Conservation (phyloP, 176 grass and related monocot genomes). For the Oropetium thomaeum region DNA sequence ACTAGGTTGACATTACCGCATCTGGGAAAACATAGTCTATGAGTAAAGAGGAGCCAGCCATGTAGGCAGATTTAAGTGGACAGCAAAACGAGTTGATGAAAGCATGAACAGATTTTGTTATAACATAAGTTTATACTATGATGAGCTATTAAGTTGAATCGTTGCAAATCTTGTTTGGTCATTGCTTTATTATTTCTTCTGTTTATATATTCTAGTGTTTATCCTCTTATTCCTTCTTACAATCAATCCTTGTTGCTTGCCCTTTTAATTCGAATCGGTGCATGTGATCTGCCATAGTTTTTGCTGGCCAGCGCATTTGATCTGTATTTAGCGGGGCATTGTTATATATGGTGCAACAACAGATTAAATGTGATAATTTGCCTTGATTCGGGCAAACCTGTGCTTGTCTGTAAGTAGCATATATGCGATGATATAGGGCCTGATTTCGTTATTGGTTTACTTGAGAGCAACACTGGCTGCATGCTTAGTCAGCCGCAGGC, state of each 20-base stretch:
- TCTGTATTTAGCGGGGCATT: too few species aligned
- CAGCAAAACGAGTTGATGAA: slow-evolving; percentile 16
- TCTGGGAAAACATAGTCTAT: not conserved
- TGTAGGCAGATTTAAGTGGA: slow-evolving; percentile 10
- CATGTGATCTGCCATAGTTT: not conserved
- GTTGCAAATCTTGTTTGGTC: not conserved
- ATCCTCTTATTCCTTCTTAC: not conserved
- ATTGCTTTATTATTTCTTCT: not conserved
- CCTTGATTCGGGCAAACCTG: too few species aligned
- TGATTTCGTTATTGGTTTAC: not conserved
- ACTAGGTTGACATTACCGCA: slow-evolving; percentile 27
- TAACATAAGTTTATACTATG: slow-evolving; percentile 16
- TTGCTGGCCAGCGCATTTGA: too few species aligned
- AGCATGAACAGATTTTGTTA: slow-evolving; percentile 1
- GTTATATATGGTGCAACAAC: too few species aligned
- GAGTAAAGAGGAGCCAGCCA: not conserved
- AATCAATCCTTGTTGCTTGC: too few species aligned
- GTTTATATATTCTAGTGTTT: not conserved
- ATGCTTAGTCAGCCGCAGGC: too few species aligned
- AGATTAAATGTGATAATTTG: too few species aligned
- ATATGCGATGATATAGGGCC: not conserved
- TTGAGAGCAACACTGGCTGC: not conserved
- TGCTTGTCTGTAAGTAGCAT: too few species aligned
- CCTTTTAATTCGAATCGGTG: too few species aligned
- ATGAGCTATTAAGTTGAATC: not conserved